Evolutionary conservation across 768 basidiomycete genomes (phyloP), one percentile per base, ranked within the genome.

Genomic region (Gymnopilus junonius): DNA sequence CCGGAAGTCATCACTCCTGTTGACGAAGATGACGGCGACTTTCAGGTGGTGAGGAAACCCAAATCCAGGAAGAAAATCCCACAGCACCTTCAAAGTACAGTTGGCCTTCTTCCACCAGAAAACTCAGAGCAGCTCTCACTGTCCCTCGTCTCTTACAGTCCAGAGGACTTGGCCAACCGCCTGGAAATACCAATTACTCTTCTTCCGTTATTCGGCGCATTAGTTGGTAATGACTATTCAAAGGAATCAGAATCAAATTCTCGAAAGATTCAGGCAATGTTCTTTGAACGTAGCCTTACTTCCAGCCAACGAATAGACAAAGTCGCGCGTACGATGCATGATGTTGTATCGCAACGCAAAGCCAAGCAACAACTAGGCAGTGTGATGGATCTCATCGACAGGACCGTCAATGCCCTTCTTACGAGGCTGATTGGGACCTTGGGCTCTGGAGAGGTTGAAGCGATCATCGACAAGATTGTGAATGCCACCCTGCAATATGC

Each of bases 181-280:
- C 74, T 95, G 2, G 82, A 86, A 50, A 76, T 94, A 12, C 90
- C 93, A 0, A 77, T 85, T 7, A 84, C 89, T 0, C 81, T 94
- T 39, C 84, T 95, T 31, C 93, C 93, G 1, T 81, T 95, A 6
- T 77, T 94, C 3, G 91, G 87, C 20, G 90, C 93, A 10, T 76
- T 94, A 17, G 84, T 93, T 4, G 93, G 93, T 53, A 94, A 94
- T 68, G 93, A 94, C 72, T 94, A 86, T 70, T 84, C 91, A 0
- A 83, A 81, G 53, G 81, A 80, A 63, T 73, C 76, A 12, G 82
- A 85, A 48, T 76, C 82, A 7, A 77, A 78, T 40, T 79, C 80
- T 21, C 82, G 80, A 43, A 82, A 80, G 62, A 76, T 85, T 8
- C 89, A 87, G 70, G 79, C 77, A 0, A 68, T 90, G 23, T 92